These are phyloP conservation scores for Mycena sp. DNA, from an alignment of 1,284 basidiomycete genomes.

Conservation along the genomic window DNA sequence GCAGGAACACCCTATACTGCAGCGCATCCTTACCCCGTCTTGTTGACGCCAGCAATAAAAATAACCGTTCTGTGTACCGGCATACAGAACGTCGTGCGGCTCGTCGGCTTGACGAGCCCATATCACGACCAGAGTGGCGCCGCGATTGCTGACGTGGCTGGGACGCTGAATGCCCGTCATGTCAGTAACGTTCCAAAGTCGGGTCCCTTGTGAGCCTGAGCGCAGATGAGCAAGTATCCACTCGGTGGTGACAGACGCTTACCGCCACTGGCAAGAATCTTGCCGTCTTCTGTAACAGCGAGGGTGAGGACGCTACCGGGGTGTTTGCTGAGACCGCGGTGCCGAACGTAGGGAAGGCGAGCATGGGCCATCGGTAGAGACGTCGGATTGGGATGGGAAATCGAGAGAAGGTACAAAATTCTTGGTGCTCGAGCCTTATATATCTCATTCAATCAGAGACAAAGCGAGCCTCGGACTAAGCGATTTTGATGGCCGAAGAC, in stretches of 20 bases:
- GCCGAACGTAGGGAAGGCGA: slow-evolving; percentile 10
- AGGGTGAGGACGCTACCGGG: slow-evolving; percentile 10
- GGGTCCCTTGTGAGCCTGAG: slow-evolving; percentile 7
- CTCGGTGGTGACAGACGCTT: neutral
- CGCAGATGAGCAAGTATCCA: no score
- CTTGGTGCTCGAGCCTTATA: neutral
- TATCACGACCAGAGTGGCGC: slow-evolving; percentile 1
- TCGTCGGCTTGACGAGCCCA: slow-evolving; percentile 3
- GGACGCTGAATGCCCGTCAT: neutral
- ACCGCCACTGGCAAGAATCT: slow-evolving; percentile 7
- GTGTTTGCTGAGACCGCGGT: neutral
- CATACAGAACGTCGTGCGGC: neutral
- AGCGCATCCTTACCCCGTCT: slow-evolving; percentile 8
- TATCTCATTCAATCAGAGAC: neutral
- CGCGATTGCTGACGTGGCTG: neutral
- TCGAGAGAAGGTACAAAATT: neutral
- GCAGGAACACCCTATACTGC: neutral
- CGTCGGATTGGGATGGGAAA: neutral
- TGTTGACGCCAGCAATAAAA: no score
- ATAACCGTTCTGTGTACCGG: no score
- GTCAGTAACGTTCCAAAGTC: neutral
- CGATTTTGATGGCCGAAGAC: neutral
- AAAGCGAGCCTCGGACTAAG: no score
- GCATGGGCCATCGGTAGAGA: slow-evolving; percentile 1
- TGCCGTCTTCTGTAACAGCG: slow-evolving; percentile 7